Evolutionary conservation across 2,329 filamentous ascomycete species (phyloP).

Genomic region (Ceratocystis smalleyi): DNA sequence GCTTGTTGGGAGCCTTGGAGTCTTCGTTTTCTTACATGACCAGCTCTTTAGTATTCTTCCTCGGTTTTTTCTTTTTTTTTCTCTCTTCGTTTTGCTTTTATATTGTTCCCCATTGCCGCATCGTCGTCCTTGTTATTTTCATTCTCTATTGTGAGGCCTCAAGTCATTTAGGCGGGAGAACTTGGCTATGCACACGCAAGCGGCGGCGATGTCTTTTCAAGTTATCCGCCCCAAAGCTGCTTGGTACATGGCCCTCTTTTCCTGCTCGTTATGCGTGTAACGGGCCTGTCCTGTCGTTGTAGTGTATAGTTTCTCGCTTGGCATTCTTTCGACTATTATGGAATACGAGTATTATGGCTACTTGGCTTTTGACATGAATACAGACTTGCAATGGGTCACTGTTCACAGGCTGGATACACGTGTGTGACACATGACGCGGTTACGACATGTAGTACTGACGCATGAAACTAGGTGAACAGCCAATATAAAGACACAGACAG

Average conservation of each 20-base stretch:
- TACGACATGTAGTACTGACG: too few species aligned
- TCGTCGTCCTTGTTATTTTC: neutral
- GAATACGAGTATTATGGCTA: constrained; percentile 1
- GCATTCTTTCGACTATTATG: constrained; percentile 1
- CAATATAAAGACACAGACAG: too few species aligned
- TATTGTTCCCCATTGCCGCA: neutral
- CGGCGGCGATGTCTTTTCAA: neutral
- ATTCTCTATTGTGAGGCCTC: neutral
- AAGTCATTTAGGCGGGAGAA: neutral
- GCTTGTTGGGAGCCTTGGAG: constrained; percentile 2
- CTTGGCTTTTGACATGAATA: neutral
- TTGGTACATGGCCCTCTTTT: neutral
- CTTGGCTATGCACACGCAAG: neutral
- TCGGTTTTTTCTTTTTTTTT: neutral
- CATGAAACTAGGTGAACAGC: too few species aligned
- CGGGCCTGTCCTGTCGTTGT: neutral
- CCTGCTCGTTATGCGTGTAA: too few species aligned
- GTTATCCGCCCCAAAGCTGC: neutral
- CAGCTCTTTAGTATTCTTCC: constrained; percentile 4
- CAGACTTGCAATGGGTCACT: too few species aligned
- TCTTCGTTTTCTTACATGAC: constrained; percentile 4
- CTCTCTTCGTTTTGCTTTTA: neutral
- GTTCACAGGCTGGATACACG: too few species aligned
- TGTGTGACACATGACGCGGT: too few species aligned
- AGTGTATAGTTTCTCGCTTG: neutral